Evolutionary conservation across 805 yeast species (phyloP), one percentile per base, ranked within the genome.

Genomic region (Zygosaccharomyces lentus): DNA sequence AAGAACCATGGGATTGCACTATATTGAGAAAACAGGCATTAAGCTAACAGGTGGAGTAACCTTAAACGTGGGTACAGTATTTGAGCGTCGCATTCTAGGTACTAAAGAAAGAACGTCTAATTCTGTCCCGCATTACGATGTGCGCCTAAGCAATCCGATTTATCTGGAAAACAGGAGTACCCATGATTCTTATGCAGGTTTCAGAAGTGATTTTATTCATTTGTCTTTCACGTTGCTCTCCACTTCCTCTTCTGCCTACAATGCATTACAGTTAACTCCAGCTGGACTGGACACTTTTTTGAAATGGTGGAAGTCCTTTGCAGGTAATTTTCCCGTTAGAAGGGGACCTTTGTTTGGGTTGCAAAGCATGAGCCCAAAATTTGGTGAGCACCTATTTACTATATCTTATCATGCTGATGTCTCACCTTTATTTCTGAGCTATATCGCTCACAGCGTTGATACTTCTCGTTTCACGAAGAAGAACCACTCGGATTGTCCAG

Each of bases 241-340:
- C 0, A 59, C 59, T n/a, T 48, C 55, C 4, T 51, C 59, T 9
- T 46, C 54, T 5, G 71, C 80, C 9, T 81, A 81, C 55, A 91
- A 90, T 65, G 73, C 89, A 1, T 74, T 86, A 37, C 95, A 90
- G 60, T 66, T 91, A 43, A 74, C 89, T 2, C 96, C 96, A 1
- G 70, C 70, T 4, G 75, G 82, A 0, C 72, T 91, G 53, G 61
- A 68, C 6, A 84, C 81, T 49, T 89, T 93, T 67, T 81, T 80
- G 57, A 60, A 65, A 4, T 93, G 98, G 98, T 90, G 96, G 96
- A 66, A 68, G 27, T 75, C 86, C 53, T 91, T 91, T 64, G 76
- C 83, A n/a, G 83, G 91, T 21, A 81, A 83, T 45, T 70, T 90
- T 16, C 96, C 98, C 0, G 76, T 88, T 12, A 75, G 95, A 42